phyloP scores from a whole-genome alignment of 2,329 filamentous ascomycete species.

The Epichloe sylvatica region DNA sequence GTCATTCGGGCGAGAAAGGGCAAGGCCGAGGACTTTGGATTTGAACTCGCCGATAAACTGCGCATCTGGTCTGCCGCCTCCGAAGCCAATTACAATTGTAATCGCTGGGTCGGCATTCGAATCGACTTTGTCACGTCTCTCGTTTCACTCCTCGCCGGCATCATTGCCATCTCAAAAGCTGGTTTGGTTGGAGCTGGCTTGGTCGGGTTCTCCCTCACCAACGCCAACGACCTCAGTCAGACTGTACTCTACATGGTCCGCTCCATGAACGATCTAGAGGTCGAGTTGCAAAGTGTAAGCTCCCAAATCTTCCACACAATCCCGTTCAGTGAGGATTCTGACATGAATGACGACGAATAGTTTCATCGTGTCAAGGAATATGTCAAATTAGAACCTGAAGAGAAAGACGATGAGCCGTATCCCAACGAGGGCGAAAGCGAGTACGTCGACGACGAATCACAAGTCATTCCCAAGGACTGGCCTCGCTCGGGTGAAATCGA shows the following conservation, averaged over 20 bases:
- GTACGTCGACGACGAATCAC: conserved; percentile 25
- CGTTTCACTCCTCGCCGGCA: conserved; percentile 36
- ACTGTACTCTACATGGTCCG: conserved; percentile 39
- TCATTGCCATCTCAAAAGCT: conserved; percentile 36
- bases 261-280: conserved; percentile 41
- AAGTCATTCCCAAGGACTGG: conserved; percentile 29
- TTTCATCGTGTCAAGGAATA: conserved; percentile 38
- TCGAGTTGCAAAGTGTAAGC: conserved; percentile 38
- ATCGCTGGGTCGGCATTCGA: conserved; percentile 43
- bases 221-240: conserved; percentile 39
- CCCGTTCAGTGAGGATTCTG: no score
- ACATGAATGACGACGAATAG: conserved; percentile 12
- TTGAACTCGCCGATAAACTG: conserved; percentile 36
- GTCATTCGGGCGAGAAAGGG: conserved; percentile 37
- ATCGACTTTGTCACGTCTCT: conserved; percentile 40
- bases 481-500: conserved; percentile 33
- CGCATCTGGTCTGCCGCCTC: conserved; percentile 31
- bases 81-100: conserved; percentile 40
- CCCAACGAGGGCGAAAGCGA: conserved; percentile 23
- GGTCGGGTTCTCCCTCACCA: conserved; percentile 44
- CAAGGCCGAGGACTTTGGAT: conserved; percentile 33
- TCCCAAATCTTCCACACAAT: no score
- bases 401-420: conserved; percentile 26
- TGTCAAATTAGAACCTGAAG: conserved; percentile 31
- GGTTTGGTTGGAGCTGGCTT: conserved; percentile 34